Conservation (phyloP, 768 basidiomycete species). For the Rhodotorula babjevae region DNA sequence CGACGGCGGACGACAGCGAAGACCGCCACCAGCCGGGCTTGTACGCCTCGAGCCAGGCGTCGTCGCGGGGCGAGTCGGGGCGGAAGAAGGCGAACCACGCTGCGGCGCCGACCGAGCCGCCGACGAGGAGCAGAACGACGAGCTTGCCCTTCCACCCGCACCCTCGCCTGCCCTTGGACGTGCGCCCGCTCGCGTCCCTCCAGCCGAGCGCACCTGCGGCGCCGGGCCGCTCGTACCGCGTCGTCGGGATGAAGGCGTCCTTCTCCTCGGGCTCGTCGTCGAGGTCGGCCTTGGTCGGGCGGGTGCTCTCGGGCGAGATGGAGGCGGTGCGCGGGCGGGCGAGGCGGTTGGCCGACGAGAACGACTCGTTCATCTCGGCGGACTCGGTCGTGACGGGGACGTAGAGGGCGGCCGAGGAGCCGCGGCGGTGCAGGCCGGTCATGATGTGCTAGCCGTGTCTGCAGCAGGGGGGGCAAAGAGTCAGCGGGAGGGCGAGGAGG, state of each 20-base stretch:
- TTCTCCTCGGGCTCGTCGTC: conserved; percentile 26
- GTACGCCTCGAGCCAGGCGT: not conserved
- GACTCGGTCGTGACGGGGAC: not conserved
- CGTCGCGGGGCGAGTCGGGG: not conserved
- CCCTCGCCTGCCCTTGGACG: not conserved
- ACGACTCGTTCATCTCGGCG: conserved; percentile 20
- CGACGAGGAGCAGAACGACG: not conserved
- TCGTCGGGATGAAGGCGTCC: conserved; percentile 2
- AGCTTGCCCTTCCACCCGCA: conserved; percentile 8
- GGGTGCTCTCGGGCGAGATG: not conserved
- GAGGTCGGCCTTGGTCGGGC: not conserved
- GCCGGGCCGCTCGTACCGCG: conserved; percentile 1
- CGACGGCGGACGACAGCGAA: not conserved
- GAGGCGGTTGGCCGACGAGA: not conserved
- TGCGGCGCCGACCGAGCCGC: not conserved
- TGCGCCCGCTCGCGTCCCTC: not conserved
- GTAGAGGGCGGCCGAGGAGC: conserved; percentile 13
- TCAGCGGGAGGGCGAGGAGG: not conserved
- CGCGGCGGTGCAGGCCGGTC: conserved; percentile 23
- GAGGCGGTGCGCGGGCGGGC: not conserved
- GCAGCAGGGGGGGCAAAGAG: no score
- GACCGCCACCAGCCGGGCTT: not conserved
- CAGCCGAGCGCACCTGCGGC: not conserved
- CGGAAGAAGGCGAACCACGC: conserved; percentile 1
- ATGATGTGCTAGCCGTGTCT: not conserved